Evolutionary conservation across 208 protist species (phyloP).

Genomic region (Sergeia podlipaevii): DNA sequence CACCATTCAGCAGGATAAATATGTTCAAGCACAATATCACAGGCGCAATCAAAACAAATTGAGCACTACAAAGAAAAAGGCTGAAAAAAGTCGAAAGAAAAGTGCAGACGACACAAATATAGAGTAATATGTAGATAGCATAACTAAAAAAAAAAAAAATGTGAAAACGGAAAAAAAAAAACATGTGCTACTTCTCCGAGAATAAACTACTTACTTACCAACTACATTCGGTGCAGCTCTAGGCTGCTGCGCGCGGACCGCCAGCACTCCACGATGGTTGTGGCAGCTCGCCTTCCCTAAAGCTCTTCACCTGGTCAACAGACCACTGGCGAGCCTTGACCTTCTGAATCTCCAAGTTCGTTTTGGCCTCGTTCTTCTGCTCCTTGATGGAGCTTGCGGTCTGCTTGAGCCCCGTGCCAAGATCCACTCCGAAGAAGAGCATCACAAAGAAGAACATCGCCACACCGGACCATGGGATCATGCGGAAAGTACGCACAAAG

Average conservation of each 20-base stretch:
- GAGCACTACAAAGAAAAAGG: no score
- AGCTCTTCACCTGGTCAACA: constrained; percentile 75
- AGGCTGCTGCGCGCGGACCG: constrained; percentile 22
- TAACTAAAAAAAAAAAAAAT: constrained; percentile 14
- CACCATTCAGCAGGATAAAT: no score
- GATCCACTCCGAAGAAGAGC: constrained; percentile 83
- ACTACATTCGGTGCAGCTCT: background rate
- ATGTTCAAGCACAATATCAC: no score
- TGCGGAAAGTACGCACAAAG: constrained; percentile 37
- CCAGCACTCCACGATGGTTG: constrained; percentile 72
- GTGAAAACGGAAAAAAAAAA: background rate
- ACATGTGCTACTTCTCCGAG: constrained; percentile 1
- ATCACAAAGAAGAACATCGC: constrained; percentile 81
- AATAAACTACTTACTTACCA: no score
- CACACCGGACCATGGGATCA: constrained; percentile 74
- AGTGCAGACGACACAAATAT: constrained; percentile 1
- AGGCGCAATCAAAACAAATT: no score
- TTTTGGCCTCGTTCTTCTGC: constrained; percentile 72
- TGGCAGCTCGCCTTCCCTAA: constrained; percentile 57
- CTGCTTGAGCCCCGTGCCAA: constrained; percentile 73
- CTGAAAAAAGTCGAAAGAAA: background rate
- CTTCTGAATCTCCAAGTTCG: constrained; percentile 54
- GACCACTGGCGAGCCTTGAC: constrained; percentile 76
- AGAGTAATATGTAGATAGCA: background rate
- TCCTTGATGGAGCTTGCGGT: constrained; percentile 65